Conservation (phyloP, 2,329 filamentous ascomycete species). For the Exophiala sp. region DNA sequence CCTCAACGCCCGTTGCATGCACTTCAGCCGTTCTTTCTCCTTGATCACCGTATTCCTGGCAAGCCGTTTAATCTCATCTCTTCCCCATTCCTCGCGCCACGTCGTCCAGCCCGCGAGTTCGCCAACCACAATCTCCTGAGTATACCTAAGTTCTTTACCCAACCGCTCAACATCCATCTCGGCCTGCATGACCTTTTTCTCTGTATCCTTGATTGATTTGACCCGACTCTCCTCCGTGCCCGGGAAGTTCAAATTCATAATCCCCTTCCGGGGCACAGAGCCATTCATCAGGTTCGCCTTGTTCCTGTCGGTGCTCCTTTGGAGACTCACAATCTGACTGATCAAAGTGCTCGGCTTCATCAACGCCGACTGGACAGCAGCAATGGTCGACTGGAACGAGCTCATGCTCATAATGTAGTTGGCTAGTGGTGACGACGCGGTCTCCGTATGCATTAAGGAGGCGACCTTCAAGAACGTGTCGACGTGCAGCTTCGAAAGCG, state of each 20-base stretch:
- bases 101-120: constrained; percentile 95
- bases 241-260: constrained; percentile 44
- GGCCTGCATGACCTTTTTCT: constrained; percentile 70
- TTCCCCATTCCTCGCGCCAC: constrained; percentile 73
- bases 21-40: constrained; percentile 74
- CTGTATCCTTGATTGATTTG: constrained; percentile 76
- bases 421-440: constrained; percentile 68
- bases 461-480: constrained; percentile 71
- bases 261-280: constrained; percentile 40
- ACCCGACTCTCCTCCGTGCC: constrained; percentile 79
- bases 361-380: constrained; percentile 75
- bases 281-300: constrained; percentile 69
- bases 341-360: constrained; percentile 77
- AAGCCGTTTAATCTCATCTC: constrained; percentile 70
- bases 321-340: constrained; percentile 67
- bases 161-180: constrained; percentile 68
- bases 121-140: constrained; percentile 85
- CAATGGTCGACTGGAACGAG: constrained; percentile 78
- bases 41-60: constrained; percentile 74
- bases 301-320: constrained; percentile 73
- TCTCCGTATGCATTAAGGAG: constrained; percentile 55
- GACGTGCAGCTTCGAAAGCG: constrained; percentile 66
- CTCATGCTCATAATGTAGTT: constrained; percentile 72
- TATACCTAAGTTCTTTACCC: constrained; percentile 81
- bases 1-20: constrained; percentile 74